These are phyloP conservation scores for Trichophyton schoenleinii DNA, from an alignment of 2,329 filamentous ascomycete species.

Conservation along the genomic window DNA sequence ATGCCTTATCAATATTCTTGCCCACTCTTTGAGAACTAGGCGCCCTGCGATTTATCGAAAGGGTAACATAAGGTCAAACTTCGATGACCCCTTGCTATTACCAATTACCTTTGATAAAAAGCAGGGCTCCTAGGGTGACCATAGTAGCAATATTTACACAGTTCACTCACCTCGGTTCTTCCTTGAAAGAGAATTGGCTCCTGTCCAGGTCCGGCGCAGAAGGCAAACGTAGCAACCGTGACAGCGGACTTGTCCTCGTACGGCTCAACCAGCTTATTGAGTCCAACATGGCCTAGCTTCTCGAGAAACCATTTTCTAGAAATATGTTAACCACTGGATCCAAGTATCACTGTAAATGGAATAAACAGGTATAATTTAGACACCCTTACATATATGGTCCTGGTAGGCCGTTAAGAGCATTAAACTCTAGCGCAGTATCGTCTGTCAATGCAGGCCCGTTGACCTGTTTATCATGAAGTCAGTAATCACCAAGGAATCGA, in stretches of 20 bases:
- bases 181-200: conserved; percentile 86
- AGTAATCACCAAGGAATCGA: background rate
- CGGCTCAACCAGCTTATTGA: conserved; percentile 80
- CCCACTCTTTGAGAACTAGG: too few species aligned
- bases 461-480: conserved; percentile 39
- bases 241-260: conserved; percentile 86
- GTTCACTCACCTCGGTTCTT: conserved; percentile 52
- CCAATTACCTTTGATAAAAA: background rate
- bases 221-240: conserved; percentile 92
- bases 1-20: background rate
- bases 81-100: background rate
- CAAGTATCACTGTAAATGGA: background rate
- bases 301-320: conserved; percentile 86
- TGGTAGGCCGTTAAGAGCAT: conserved; percentile 77
- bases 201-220: conserved; percentile 70
- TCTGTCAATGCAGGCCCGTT: conserved; percentile 85
- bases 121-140: background rate
- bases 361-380: background rate
- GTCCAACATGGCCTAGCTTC: conserved; percentile 64
- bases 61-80: background rate
- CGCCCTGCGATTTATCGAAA: background rate
- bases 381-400: conserved; percentile 79
- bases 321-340: background rate
- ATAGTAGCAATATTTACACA: background rate
- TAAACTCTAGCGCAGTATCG: conserved; percentile 89